Evolutionary conservation across 2,329 filamentous ascomycete genomes (phyloP).

Genomic region (Berkeleyomyces rouxiae): DNA sequence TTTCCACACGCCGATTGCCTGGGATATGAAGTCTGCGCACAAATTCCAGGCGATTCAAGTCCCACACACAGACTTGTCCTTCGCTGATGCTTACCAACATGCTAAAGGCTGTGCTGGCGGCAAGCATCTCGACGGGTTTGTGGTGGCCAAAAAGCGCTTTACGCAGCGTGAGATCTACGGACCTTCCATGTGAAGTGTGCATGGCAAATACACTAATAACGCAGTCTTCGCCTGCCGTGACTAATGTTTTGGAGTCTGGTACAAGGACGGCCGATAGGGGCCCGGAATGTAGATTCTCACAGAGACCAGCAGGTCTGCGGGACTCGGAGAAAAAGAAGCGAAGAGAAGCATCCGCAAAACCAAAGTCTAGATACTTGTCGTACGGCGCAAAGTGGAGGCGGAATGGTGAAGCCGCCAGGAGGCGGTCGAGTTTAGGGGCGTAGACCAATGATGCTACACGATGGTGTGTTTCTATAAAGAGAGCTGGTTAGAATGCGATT

Average conservation of each 20-base stretch:
- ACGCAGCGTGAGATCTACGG: conserved; percentile 61
- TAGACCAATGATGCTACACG: conserved; percentile 65
- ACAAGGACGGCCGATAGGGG: conserved; percentile 73
- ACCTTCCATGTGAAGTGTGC: conserved; percentile 42
- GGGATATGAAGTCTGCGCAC: conserved; percentile 51
- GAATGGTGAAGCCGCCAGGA: conserved; percentile 72
- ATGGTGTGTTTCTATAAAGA: conserved; percentile 50
- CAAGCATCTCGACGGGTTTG: conserved; percentile 62
- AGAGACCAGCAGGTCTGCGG: conserved; percentile 69
- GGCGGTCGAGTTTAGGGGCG: conserved; percentile 60
- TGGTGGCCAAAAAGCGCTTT: conserved; percentile 84
- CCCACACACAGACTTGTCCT: conserved; percentile 79
- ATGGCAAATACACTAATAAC: conserved; percentile 75
- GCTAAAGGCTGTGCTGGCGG: conserved; percentile 75
- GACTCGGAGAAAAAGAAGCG: conserved; percentile 79
- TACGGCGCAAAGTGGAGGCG: conserved; percentile 79
- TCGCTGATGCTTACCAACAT: conserved; percentile 70
- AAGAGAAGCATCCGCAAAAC: conserved; percentile 81
- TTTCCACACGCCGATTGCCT: conserved; percentile 43
- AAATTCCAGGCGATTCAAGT: conserved; percentile 78
- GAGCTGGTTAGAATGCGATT: background rate
- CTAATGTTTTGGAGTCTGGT: conserved; percentile 74
- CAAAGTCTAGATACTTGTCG: conserved; percentile 91
- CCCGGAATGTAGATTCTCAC: conserved; percentile 85
- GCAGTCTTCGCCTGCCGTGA: conserved; percentile 86